Base-by-base conservation (phyloP, 495 filamentous ascomycete species). In the Penicillium paxilli region DNA sequence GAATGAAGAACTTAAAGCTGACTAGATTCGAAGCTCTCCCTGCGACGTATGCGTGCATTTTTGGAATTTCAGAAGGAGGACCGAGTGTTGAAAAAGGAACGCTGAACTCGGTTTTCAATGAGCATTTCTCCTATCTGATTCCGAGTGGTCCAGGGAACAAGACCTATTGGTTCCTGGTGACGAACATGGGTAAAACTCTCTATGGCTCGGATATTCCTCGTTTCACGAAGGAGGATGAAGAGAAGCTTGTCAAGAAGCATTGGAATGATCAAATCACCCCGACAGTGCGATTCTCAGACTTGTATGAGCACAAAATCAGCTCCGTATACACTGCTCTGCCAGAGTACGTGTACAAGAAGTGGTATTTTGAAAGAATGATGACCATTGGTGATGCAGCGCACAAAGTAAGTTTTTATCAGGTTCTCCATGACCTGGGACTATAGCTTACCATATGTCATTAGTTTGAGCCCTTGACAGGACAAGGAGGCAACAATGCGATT, bases 401-500 rank as follows among this genome's bases (percentile, higher is more conserved):
- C 41, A 69, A 65, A 52, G 64, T 67, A 49, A 20, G 51, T 47
- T 8, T 44, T 12, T 2, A 30, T 42, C 7, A 28, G 12, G 20
- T 2, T 1, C 6, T 17, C 16, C 7, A 10, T 8, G 0, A 38
- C 5, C 19, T 22, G 2, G 19, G 38, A 4, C 25, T 12, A 8
- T 19, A 12, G 30, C 22, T 24, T 30, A 47, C 49, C 0, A 44
- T 23, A 11, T 8, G 2, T 6, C 11, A 23, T 19, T 35, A 67
- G 64, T 45, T 65, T 30, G 42, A 60, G 17, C 57, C 59, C 11
- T 28, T 65, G 22, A 60, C 55, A 17, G 59, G 56, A 35, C 56
- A 62, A 51, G 74, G 70, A 5, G 74, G 67, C 12, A 76, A 77
- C 28, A 54, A 51, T 35, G 72, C 71, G 11, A 70, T 78, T 10